Percentiles rank a stretch among this genome's conserved stretches.
Evolutionary conservation across 768 basidiomycete species (phyloP).

Genomic region (Phanerodontia chrysosporium): DNA sequence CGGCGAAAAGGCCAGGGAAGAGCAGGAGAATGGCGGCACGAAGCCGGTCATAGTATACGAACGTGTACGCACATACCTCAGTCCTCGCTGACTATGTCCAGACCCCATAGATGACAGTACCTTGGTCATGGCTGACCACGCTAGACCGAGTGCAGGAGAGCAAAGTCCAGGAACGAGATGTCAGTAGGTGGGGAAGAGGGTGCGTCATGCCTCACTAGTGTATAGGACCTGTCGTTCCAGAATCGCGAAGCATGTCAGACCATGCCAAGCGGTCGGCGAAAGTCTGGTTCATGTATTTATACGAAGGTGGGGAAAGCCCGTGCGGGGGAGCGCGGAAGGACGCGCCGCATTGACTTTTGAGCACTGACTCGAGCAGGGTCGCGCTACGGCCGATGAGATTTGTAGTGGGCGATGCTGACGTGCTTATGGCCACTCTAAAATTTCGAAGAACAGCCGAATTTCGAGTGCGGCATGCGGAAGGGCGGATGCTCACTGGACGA

Average conservation of each 20-base stretch:
- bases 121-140: neutral
- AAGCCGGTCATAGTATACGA: conserved; percentile 18
- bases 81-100: neutral
- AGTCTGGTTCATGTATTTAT: too few relatives aligned
- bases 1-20: conserved; percentile 52
- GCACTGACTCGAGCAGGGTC: neutral
- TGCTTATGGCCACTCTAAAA: neutral
- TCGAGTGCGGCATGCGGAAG: neutral
- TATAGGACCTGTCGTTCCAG: neutral
- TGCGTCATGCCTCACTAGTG: neutral
- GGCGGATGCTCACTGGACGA: neutral
- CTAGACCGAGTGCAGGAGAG: too few relatives aligned
- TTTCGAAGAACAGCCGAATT: neutral
- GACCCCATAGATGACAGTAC: neutral
- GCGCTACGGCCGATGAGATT: neutral
- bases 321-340: neutral
- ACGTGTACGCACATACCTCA: neutral
- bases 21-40: conserved; percentile 44
- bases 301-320: neutral
- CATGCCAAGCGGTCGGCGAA: neutral
- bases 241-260: neutral
- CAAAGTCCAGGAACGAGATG: neutral
- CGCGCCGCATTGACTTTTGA: neutral
- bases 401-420: neutral
- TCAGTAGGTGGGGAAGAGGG: neutral